Conservation (phyloP, 169 alveolate genomes). For the Plasmodium gonderi region DNA sequence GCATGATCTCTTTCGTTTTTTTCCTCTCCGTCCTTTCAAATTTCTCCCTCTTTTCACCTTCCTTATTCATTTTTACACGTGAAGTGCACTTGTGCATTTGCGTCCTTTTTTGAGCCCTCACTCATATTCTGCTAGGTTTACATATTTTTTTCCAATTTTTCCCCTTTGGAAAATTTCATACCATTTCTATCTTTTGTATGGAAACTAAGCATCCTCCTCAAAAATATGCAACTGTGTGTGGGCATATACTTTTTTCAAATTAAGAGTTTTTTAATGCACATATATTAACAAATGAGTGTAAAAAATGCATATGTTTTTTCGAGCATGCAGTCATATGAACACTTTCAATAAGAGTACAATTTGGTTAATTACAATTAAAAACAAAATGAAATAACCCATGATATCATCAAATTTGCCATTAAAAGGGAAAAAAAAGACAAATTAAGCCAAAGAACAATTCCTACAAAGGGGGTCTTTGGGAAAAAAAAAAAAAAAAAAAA, state of each 20-base stretch:
- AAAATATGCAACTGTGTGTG: neutral
- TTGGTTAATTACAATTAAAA: neutral
- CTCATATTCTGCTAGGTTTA: neutral
- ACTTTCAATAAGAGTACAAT: neutral
- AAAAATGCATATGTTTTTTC: neutral
- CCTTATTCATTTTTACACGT: slow-evolving; percentile 5
- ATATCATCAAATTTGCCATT: neutral
- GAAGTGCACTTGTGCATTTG: neutral
- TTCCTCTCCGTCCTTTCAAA: neutral
- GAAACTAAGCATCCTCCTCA: neutral
- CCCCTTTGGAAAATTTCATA: neutral
- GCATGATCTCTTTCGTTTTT: neutral
- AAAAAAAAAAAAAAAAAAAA: neutral
- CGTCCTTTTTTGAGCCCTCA: neutral
- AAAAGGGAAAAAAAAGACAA: neutral
- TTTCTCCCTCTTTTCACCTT: neutral
- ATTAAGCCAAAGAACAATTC: neutral
- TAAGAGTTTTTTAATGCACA: neutral
- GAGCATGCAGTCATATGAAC: too few relatives aligned
- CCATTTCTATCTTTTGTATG: neutral
- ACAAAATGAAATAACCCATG: neutral
- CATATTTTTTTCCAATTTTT: neutral
- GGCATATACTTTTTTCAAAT: neutral
- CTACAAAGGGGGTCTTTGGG: neutral
- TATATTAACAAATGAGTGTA: neutral